These are phyloP conservation scores for Dictyostelium brefeldianum DNA, from an alignment of 78 protist genomes.

Conservation along the genomic window DNA sequence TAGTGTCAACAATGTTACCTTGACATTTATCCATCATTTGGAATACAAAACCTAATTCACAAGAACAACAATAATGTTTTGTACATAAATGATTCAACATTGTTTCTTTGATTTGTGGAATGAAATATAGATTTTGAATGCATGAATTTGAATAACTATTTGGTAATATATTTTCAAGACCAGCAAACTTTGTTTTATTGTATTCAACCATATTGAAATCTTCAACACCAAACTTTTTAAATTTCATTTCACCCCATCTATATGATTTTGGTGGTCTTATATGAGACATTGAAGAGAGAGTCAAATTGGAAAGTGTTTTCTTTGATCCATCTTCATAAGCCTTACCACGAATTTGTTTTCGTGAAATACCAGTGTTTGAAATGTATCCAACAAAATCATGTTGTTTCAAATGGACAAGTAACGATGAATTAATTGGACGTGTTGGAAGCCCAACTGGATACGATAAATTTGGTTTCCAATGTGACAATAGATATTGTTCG, in stretches of 20 bases:
- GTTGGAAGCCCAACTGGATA: constrained; percentile 62
- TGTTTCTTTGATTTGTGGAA: constrained; percentile 80
- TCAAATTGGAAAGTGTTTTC: constrained; percentile 42
- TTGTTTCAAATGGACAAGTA: constrained; percentile 48
- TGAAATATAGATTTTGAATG: constrained; percentile 86
- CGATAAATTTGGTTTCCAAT: constrained; percentile 76
- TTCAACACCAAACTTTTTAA: constrained; percentile 73
- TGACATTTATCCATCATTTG: constrained; percentile 70
- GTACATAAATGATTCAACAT: constrained; percentile 72
- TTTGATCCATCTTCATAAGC: constrained; percentile 62
- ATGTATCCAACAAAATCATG: constrained; percentile 80
- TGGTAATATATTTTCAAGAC: constrained; percentile 80
- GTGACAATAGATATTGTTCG: constrained; percentile 1
- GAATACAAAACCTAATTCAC: constrained; percentile 89
- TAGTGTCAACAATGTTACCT: constrained; percentile 65
- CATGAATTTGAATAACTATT: constrained; percentile 84
- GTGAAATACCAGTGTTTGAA: constrained; percentile 53
- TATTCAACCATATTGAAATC: constrained; percentile 60
- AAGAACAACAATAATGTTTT: constrained; percentile 78
- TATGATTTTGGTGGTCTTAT: constrained; percentile 81
- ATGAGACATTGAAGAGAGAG: constrained; percentile 36
- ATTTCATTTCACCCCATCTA: constrained; percentile 69
- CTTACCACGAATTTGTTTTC: constrained; percentile 72
- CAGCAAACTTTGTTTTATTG: constrained; percentile 83
- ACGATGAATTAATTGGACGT: constrained; percentile 39